A percentile compares a stretch with the other conserved stretches of the same genome.
These are phyloP conservation scores for Echria macrotheca DNA, from an alignment of 495 filamentous ascomycete species.

Conservation along the genomic window DNA sequence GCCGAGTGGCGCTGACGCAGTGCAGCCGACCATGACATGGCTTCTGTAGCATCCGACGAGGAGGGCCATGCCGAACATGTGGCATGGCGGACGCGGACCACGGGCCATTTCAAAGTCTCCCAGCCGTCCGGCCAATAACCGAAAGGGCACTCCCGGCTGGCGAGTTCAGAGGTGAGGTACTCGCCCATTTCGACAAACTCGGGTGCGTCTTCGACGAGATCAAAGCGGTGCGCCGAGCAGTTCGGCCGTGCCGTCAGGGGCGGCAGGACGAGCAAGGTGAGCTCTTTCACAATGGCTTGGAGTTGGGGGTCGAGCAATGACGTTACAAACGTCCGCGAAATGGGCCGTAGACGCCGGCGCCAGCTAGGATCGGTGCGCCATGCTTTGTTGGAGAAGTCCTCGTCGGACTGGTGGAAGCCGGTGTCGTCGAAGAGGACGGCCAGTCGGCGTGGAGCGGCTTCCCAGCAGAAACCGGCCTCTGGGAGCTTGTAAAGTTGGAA, in stretches of 20 bases:
- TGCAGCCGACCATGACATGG: neutral
- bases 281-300: too few relatives aligned
- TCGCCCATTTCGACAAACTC: neutral
- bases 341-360: neutral
- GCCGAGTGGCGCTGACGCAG: neutral
- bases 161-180: neutral
- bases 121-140: too few relatives aligned
- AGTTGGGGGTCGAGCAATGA: neutral
- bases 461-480: neutral
- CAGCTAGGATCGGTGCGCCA: neutral
- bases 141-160: too few relatives aligned
- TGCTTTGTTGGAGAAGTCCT: neutral
- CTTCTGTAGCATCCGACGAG: too few relatives aligned
- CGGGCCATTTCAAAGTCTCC: too few relatives aligned
- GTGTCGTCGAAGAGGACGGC: neutral
- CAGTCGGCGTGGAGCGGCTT: neutral
- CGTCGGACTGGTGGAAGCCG: neutral
- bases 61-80: neutral
- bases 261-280: neutral
- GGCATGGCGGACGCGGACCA: neutral
- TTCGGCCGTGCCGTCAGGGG: slow-evolving; percentile 1
- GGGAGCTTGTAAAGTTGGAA: neutral
- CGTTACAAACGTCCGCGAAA: neutral
- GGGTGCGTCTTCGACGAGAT: neutral
- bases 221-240: neutral